Evolutionary conservation across 2,329 filamentous ascomycete species (phyloP), one percentile per base, ranked within the genome.

Genomic region (Laburnicola sp.): DNA sequence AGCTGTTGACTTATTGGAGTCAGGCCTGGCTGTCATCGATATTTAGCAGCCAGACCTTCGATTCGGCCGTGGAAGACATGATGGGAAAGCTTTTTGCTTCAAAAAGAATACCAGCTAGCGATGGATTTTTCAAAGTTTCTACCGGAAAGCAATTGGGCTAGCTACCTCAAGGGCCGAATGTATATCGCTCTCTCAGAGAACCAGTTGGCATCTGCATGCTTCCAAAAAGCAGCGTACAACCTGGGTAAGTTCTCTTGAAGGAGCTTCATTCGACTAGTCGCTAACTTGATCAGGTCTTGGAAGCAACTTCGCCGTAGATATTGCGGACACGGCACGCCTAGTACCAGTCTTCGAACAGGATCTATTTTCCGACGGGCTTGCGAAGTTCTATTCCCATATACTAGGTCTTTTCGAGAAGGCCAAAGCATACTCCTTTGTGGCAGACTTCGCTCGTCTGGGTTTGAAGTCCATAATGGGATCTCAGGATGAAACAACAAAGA

Each of bases 311-410:
- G 66, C 64, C 40, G 58, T 75, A 16, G 64, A 70, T 25, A 65
- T 73, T 30, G 54, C 59, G 9, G 75, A 79, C 53, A 80, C 77
- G 6, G 75, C 78, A 37, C 52, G 45, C 37, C 81, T 96, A 10
- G 80, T 97, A 22, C 86, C 88, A 47, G 84, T 90, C 23, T 84
- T 86, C 2, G 90, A 96, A 59, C 87, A 86, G 9, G 77, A 79
- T 46, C 77, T 70, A 45, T 86, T 87, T 65, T 80, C 91, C 66
- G 83, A 84, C 49, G 94, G 93, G 1, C 80, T 92, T 35, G 82
- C 90, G 4, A 86, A 83, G 56, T 99, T 97, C 74, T 95, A 95
- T 71, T 85, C 87, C 36, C 94, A 99, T 70, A 83, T 97, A 44
- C 82, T 92, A 9, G 81, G 84, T 21, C 80, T 99, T 1, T 97